These are phyloP conservation scores for Solanum bukasovii DNA, from an alignment of 257 asterid species.

Conservation along the genomic window DNA sequence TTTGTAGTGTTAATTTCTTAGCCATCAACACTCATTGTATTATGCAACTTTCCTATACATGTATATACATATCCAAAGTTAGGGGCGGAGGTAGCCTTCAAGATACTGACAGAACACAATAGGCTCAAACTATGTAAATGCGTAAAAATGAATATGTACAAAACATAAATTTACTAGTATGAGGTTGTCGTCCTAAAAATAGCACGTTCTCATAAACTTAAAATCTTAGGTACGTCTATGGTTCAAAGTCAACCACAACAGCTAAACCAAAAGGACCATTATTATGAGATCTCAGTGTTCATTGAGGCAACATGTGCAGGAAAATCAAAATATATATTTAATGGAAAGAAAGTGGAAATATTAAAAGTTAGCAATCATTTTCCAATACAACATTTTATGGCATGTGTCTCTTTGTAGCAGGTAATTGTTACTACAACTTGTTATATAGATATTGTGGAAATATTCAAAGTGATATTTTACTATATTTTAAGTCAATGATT, in stretches of 20 bases:
- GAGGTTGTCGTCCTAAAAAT: neutral
- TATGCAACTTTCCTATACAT: no score
- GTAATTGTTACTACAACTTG: neutral
- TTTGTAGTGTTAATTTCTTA: no score
- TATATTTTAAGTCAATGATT: neutral
- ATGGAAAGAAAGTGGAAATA: neutral
- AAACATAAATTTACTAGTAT: neutral
- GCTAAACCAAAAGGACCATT: neutral
- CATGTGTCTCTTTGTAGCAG: neutral
- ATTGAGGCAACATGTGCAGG: neutral
- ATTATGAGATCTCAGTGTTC: neutral
- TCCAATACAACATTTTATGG: neutral
- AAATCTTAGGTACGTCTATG: neutral
- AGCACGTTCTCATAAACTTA: no score
- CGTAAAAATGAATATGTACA: fast-evolving
- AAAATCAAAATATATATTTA: neutral
- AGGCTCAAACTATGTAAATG: neutral
- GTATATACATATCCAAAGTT: no score
- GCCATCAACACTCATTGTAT: no score
- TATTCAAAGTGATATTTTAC: neutral
- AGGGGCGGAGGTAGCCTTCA: no score
- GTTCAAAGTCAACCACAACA: neutral
- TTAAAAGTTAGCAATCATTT: neutral
- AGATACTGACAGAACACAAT: no score
- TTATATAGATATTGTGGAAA: neutral